Conservation (phyloP, 139 green algal species). For the Edaphochlamys debaryana region DNA sequence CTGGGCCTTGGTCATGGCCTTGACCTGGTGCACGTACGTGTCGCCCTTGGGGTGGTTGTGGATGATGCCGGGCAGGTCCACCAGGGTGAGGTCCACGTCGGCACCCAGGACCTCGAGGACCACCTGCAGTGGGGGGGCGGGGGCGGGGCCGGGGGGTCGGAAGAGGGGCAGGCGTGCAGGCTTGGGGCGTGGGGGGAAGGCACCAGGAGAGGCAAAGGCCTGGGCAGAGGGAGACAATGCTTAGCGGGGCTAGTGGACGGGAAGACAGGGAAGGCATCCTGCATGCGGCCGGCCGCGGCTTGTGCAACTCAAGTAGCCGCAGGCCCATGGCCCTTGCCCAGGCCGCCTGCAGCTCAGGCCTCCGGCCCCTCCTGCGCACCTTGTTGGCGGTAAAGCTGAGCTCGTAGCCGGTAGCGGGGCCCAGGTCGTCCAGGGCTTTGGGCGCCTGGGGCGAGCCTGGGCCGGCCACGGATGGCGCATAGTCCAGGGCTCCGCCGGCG, state of each 20-base stretch:
- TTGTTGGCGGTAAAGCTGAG: constrained; percentile 8
- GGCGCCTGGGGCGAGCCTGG: too few species aligned
- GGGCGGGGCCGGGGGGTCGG: neutral
- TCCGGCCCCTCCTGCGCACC: neutral
- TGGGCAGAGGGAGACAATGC: neutral
- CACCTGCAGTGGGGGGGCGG: neutral
- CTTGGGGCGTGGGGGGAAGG: too few species aligned
- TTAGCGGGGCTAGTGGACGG: neutral
- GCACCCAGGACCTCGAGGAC: constrained; percentile 45
- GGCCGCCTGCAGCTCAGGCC: neutral
- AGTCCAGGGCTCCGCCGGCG: neutral
- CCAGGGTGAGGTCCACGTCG: constrained; percentile 37
- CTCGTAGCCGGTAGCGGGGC: neutral
- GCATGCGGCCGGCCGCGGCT: too few species aligned
- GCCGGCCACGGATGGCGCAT: neutral
- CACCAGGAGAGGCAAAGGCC: neutral
- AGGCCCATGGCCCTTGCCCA: neutral
- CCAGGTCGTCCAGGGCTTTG: neutral
- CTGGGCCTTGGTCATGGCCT: neutral
- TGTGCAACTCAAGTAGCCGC: too few species aligned
- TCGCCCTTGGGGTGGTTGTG: neutral
- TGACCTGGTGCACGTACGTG: neutral
- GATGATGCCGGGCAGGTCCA: neutral
- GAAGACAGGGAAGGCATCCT: neutral
- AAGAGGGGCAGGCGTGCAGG: too few species aligned